These are phyloP conservation scores for Sherardia arvensis DNA, from an alignment of 257 asterid species.

Conservation along the genomic window DNA sequence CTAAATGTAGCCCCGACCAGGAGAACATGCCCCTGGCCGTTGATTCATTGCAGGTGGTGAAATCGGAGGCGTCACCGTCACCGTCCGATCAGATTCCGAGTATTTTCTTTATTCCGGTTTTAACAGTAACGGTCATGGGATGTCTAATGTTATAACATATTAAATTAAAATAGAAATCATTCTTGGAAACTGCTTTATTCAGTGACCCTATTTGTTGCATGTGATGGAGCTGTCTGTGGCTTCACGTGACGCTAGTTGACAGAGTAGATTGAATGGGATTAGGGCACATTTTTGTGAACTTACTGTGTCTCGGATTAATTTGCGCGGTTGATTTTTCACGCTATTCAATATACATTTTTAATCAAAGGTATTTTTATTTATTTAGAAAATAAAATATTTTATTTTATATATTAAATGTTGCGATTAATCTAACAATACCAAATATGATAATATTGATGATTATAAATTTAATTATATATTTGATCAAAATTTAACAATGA, in stretches of 20 bases:
- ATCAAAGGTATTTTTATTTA: too few species aligned
- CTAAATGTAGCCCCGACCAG: conserved; percentile 95
- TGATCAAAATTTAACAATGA: too few species aligned
- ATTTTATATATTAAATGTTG: too few species aligned
- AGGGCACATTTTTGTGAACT: neutral
- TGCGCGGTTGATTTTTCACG: too few species aligned
- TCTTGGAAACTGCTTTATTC: neutral
- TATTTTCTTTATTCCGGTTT: conserved; percentile 21
- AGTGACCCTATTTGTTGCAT: conserved; percentile 10
- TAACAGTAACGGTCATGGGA: conserved; percentile 30
- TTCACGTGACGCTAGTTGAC: neutral
- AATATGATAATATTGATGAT: too few species aligned
- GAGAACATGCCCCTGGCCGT: conserved; percentile 99
- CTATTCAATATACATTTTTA: too few species aligned
- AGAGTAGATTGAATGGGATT: neutral
- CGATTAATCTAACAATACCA: too few species aligned
- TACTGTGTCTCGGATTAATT: too few species aligned
- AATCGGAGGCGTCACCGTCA: conserved; percentile 35
- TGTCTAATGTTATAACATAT: conserved; percentile 10
- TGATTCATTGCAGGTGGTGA: conserved; percentile 72
- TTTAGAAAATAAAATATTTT: too few species aligned
- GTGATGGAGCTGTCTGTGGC: neutral
- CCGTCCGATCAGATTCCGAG: neutral
- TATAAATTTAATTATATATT: too few species aligned
- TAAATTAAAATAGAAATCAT: neutral